These are phyloP conservation scores for Zea mays DNA, from an alignment of 176 grass and related monocot genomes.

Conservation along the genomic window Zm-B73-REFERENCE-NAM-5.0 NC_050096.1:89149001-89149500, in stretches of 20 bases:
- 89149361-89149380: constrained; percentile 12
- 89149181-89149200: neutral
- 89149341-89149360: neutral
- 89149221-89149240: neutral
- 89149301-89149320: constrained; percentile 38
- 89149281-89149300: constrained; percentile 20
- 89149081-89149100: constrained; percentile 22
- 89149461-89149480: neutral
- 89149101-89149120: neutral
- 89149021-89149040: constrained; percentile 33
- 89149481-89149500: constrained; percentile 40
- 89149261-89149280: constrained; percentile 24
- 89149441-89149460: constrained; percentile 9
- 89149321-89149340: constrained; percentile 31
- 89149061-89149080: constrained; percentile 53
- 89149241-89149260: constrained; percentile 42
- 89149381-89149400: constrained; percentile 47
- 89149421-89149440: neutral
- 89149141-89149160: constrained; percentile 23
- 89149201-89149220: neutral
- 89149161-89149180: neutral
- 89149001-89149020: neutral
- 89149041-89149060: constrained; percentile 3
- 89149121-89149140: neutral
- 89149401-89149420: constrained; percentile 44